Conservation (phyloP, 163 green algal genomes). For the Scenedesmus sp. region DNA sequence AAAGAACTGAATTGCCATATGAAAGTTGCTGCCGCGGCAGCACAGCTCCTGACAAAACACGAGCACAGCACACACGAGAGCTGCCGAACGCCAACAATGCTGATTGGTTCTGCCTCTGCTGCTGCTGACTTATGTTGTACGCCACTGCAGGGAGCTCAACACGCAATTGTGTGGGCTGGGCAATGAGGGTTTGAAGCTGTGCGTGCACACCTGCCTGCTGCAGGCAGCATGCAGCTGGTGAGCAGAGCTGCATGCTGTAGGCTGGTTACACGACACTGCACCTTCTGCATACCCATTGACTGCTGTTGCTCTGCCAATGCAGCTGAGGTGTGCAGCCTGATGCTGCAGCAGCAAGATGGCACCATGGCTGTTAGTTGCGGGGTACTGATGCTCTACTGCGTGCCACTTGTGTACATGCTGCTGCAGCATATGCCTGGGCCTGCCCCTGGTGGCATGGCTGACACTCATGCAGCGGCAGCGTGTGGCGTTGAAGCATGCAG, state of each 20-base stretch:
- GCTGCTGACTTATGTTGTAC: neutral
- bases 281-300: neutral
- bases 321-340: neutral
- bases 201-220: slow-evolving; percentile 33
- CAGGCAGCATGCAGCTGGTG: slow-evolving; percentile 49
- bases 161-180: slow-evolving; percentile 25
- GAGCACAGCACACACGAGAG: neutral
- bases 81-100: neutral
- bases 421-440: slow-evolving; percentile 44
- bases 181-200: slow-evolving; percentile 52
- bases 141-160: slow-evolving; percentile 34
- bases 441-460: slow-evolving; percentile 40
- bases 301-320: neutral
- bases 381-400: neutral
- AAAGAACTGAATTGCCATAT: neutral
- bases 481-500: slow-evolving; percentile 20
- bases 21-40: neutral
- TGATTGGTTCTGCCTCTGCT: neutral
- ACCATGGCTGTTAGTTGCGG: neutral
- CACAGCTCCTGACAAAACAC: neutral
- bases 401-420: neutral
- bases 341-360: neutral
- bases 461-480: slow-evolving; percentile 36
- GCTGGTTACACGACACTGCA: neutral
- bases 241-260: neutral